A percentile compares a stretch with the other conserved stretches of the same genome.
Evolutionary conservation across 2,329 filamentous ascomycete genomes (phyloP).

Genomic region (Herpotrichia juniperi): DNA sequence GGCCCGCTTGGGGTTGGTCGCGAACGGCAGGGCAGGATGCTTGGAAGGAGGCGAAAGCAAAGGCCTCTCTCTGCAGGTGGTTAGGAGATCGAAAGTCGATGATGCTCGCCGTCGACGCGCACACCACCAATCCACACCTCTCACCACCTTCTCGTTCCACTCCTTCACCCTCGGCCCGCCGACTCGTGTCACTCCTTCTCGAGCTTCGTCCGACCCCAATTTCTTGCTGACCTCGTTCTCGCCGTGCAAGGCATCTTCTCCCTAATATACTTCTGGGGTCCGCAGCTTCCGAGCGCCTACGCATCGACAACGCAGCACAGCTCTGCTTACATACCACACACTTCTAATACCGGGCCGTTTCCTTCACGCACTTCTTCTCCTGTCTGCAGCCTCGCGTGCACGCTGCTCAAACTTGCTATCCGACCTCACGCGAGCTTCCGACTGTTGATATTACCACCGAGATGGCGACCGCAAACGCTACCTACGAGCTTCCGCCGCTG

Average conservation of each 20-base stretch:
- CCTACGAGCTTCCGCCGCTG: slow-evolving; percentile 77
- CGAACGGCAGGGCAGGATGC: neutral
- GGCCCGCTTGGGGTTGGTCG: neutral
- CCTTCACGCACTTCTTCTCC: neutral
- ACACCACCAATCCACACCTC: slow-evolving; percentile 20
- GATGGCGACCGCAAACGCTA: slow-evolving; percentile 54
- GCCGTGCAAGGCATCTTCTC: neutral
- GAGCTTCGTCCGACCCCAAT: slow-evolving; percentile 28
- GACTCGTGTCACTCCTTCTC: slow-evolving; percentile 7
- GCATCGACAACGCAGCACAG: neutral
- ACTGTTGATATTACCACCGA: slow-evolving; percentile 17
- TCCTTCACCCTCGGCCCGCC: slow-evolving; percentile 26
- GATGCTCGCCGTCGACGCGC: neutral
- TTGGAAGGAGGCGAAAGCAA: slow-evolving; percentile 1
- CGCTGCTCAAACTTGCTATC: neutral
- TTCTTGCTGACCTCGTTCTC: slow-evolving; percentile 9
- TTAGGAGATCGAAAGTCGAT: neutral
- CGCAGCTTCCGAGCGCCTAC: slow-evolving; percentile 31
- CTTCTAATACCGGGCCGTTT: neutral
- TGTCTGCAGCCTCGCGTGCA: neutral
- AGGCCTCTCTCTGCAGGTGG: too few species aligned
- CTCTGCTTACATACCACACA: slow-evolving; percentile 4
- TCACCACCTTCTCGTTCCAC: slow-evolving; percentile 37
- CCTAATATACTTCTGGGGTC: slow-evolving; percentile 15
- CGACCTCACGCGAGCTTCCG: neutral